Percentiles rank a stretch among this genome's conserved stretches.
Conservation (phyloP, 2,329 filamentous ascomycete genomes). For the Zasmidium cellare region DNA sequence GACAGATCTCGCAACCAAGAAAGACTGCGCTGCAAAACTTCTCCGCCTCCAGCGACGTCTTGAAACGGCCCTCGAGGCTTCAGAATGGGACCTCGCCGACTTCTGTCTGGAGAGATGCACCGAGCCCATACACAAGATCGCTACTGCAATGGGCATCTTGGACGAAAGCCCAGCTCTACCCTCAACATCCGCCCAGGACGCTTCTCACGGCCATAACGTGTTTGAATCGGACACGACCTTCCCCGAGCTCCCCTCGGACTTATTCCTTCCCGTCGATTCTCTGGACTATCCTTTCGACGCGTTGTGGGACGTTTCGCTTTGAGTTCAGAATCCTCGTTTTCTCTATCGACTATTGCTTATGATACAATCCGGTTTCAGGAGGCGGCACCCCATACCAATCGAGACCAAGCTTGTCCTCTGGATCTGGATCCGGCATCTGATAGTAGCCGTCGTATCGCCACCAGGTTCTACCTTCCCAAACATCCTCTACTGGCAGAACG, state of each 20-base stretch:
- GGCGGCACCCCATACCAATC: constrained; percentile 33
- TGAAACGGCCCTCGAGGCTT: constrained; percentile 3
- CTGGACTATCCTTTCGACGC: constrained; percentile 18
- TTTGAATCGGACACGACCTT: background rate
- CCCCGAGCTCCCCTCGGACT: background rate
- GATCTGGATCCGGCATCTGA: constrained; percentile 37
- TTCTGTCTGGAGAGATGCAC: constrained; percentile 52
- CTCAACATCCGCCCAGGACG: background rate
- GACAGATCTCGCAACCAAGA: constrained; percentile 46
- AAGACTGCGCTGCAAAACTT: constrained; percentile 44
- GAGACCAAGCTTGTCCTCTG: constrained; percentile 34
- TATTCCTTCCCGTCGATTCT: constrained; percentile 13
- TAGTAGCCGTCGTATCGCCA: constrained; percentile 35
- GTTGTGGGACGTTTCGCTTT: constrained; percentile 12
- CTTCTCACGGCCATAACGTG: background rate
- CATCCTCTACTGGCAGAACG: constrained; percentile 37
- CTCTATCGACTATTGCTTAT: background rate
- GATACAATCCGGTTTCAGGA: constrained; percentile 26
- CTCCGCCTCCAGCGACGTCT: constrained; percentile 9
- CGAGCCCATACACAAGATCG: constrained; percentile 39
- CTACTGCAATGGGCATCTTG: constrained; percentile 15
- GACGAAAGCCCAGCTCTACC: background rate
- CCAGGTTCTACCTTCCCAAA: constrained; percentile 37
- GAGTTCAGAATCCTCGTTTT: background rate
- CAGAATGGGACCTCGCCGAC: constrained; percentile 54